Percentiles rank a stretch among this genome's conserved stretches.
These are phyloP conservation scores for Mimosa bimucronata DNA, from an alignment of 306 rosid species.

Conservation along the genomic window DNA sequence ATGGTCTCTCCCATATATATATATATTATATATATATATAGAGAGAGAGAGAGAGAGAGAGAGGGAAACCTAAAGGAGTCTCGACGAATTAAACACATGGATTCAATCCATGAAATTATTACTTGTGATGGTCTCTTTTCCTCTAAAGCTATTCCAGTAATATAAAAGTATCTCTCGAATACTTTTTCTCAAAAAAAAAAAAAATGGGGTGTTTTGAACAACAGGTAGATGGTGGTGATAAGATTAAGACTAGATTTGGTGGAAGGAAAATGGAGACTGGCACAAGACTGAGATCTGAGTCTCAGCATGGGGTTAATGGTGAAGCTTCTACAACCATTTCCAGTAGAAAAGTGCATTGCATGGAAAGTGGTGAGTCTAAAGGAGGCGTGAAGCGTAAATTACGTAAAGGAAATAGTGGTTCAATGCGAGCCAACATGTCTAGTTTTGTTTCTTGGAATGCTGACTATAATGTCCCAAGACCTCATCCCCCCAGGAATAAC, in stretches of 20 bases:
- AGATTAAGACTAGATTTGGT: not conserved
- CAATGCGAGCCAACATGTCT: slow-evolving; percentile 21
- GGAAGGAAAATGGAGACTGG: slow-evolving; percentile 44
- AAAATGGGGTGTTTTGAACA: not conserved
- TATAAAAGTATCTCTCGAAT: too few species aligned
- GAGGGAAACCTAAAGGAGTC: not conserved
- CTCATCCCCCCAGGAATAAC: slow-evolving; percentile 77
- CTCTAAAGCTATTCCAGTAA: too few species aligned
- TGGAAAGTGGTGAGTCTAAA: not conserved
- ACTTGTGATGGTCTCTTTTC: too few species aligned
- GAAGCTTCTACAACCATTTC: slow-evolving; percentile 18
- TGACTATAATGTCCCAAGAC: slow-evolving; percentile 64
- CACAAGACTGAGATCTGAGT: not conserved
- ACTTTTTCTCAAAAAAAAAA: too few species aligned
- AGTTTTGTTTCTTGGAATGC: slow-evolving; percentile 54
- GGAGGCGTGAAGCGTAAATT: slow-evolving; percentile 5
- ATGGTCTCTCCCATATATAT: too few species aligned
- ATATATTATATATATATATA: too few species aligned
- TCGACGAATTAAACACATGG: not conserved
- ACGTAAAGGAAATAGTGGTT: not conserved
- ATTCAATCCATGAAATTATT: too few species aligned
- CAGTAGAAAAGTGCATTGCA: slow-evolving; percentile 2
- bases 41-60: too few species aligned
- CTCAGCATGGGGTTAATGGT: slow-evolving; percentile 2
- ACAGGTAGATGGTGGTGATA: not conserved